A percentile compares a stretch with the other conserved stretches of the same genome.
Conservation (phyloP, 2,329 filamentous ascomycete genomes). For the Xylaria arbuscula region DNA sequence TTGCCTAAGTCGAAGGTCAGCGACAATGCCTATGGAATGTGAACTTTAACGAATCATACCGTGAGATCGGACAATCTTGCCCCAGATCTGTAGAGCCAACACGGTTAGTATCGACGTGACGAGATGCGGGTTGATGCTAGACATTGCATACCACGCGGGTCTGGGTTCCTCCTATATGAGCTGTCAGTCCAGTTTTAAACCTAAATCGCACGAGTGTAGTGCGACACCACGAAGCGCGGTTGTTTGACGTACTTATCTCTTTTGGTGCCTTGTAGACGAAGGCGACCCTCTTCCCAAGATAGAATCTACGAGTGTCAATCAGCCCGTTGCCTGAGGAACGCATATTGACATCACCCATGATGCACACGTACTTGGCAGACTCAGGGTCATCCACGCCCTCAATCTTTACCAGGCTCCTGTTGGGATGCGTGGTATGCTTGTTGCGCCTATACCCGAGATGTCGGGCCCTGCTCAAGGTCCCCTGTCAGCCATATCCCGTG, state of each 20-base stretch:
- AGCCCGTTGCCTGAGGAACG: background rate
- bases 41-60: too few relatives aligned
- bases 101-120: slow-evolving; percentile 12
- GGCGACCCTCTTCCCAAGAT: slow-evolving; percentile 37
- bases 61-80: slow-evolving; percentile 36
- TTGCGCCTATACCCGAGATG: slow-evolving; percentile 37
- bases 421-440: slow-evolving; percentile 35
- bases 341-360: background rate
- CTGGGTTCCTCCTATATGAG: slow-evolving; percentile 32
- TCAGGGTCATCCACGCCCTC: slow-evolving; percentile 35
- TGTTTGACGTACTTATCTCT: slow-evolving; percentile 30
- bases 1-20: slow-evolving; percentile 31
- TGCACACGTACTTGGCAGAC: slow-evolving; percentile 35
- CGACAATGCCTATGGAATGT: too few relatives aligned
- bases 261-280: slow-evolving; percentile 37
- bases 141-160: slow-evolving; percentile 33
- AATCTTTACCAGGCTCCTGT: slow-evolving; percentile 36
- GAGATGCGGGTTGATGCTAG: background rate
- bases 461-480: slow-evolving; percentile 31
- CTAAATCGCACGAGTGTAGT: background rate
- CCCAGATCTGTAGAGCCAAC: slow-evolving; percentile 32
- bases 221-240: background rate
- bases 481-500: slow-evolving; percentile 24
- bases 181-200: slow-evolving; percentile 19
- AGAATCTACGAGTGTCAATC: slow-evolving; percentile 33